Base-by-base conservation (phyloP, 2,329 filamentous ascomycete species). In the Akanthomyces uredinophilus region DNA sequence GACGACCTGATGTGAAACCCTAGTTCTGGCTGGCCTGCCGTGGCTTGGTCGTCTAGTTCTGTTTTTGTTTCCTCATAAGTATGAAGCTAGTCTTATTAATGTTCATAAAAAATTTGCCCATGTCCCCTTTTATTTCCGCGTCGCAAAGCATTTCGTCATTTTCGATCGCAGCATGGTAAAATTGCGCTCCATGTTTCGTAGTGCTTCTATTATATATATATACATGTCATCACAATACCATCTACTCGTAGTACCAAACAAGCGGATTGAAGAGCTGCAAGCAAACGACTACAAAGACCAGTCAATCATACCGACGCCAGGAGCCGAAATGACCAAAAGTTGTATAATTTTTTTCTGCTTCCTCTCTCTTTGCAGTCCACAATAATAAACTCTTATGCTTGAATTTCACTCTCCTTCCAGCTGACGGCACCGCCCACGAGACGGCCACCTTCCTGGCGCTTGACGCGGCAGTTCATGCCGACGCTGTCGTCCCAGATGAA, bases 401-500 rank as follows among this genome's bases (percentile, higher is more conserved):
- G 82, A 55, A 92, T 78, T 76, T 92, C 89, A 56, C 79, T 79
- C 72, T 90, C 83, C 66, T 85, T 89, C 88, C 89, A 91, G 13
- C 74, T 72, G 24, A 70, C 69, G 18, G 72, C 75, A 2, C 77
- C 79, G 11, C 85, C 85, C 10, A 88, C 86, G 14, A 84, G 71
- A 29, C 85, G 76, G 0, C 86, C 86, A 10, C 93, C 92, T 69
- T 94, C 85, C 73, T 90, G 90, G 68, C 95, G 82, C 87, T 99
- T 99, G 43, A 99, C 93, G 62, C 95, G 85, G 77, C 92, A 96
- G 79, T 87, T 94, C 73, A 97, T 84, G 29, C 94, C 93, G 51
- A 98, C 92, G 68, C 90, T 87, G 70, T 90, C 87, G 74, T 99
- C 95, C 78, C 88, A 85, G 67, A 99, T 90, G 77, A 99, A 99